Base-by-base conservation (phyloP, 768 basidiomycete genomes). In the Ramaria sp. region DNA sequence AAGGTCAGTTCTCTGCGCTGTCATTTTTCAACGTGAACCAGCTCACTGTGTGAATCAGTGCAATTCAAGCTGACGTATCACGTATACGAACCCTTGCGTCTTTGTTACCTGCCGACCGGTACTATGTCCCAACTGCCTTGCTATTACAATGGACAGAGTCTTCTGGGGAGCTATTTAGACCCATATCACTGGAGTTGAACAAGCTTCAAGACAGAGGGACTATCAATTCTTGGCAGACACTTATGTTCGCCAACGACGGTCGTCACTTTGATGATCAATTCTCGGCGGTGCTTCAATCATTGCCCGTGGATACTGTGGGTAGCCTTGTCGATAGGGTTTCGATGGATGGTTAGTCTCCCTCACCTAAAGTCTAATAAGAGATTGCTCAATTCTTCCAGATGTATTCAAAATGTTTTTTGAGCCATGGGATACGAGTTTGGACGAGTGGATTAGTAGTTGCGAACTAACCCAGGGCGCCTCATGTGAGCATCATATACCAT, bases 41-140 rank as follows among this genome's bases (percentile, higher is more conserved):
- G 25, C 45, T 47, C 15, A 47, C 28, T 36, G 0, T 60, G 86
- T n/a, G 83, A 61, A 83, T 85, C 71, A 86, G 81, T 62, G 79
- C 79, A 5, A 67, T 81, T 37, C 67, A 88, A 27, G 85, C 85
- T 57, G 87, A 89, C 62, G 85, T 83, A 60, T 67, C 79, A 27
- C 79, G 87, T 22, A 66, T 89, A 20, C 77, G 84, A 32, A 81
- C 86, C 55, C 69, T 86, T 18, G 63, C 87, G 27, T 70, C 78
- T 48, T 63, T 69, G 0, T 67, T 86, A 18, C 80, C 81, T 0
- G 57, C 67, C 1, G 70, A 75, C 47, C 77, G 78, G 18, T 77
- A 78, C 65, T 88, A 81, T 59, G 62, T 75, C 16, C 84, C 86
- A 13, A 77, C 79, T 1, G 65, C 88, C 1, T 54, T 88, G 16